These are phyloP conservation scores for Aristolochia contorta DNA, from an alignment of 164 flowering plant species.

Conservation along the genomic window DNA sequence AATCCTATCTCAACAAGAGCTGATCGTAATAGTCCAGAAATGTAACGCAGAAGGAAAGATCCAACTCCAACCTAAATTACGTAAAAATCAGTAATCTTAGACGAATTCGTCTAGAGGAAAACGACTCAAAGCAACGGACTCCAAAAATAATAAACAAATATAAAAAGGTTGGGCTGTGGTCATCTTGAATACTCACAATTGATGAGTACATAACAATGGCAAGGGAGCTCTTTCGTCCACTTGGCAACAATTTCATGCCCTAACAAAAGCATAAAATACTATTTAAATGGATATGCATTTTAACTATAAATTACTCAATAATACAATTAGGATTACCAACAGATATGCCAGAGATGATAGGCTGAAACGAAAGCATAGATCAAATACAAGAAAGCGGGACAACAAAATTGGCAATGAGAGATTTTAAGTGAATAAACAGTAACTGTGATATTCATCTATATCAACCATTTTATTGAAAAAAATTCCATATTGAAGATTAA, in stretches of 20 bases:
- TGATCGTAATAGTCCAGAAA: constrained; percentile 45
- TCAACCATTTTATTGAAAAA: too few relatives aligned
- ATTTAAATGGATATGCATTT: neutral
- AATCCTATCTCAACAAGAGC: constrained; percentile 60
- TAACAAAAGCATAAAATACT: constrained; percentile 15
- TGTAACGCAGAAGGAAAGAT: constrained; percentile 48
- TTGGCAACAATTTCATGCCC: constrained; percentile 98
- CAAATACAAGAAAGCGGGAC: neutral
- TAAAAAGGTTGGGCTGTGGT: too few relatives aligned
- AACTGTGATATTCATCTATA: neutral
- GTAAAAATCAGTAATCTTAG: constrained; percentile 1
- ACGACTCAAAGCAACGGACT: too few relatives aligned
- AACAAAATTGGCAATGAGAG: neutral
- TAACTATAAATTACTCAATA: neutral
- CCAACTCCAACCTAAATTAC: constrained; percentile 68
- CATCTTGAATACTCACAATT: constrained; percentile 34
- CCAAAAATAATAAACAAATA: too few relatives aligned
- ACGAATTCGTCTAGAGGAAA: too few relatives aligned
- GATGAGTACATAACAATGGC: constrained; percentile 65
- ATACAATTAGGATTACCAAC: neutral
- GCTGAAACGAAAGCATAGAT: neutral
- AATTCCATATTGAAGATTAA: too few relatives aligned
- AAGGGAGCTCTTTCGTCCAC: constrained; percentile 70
- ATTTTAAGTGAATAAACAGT: neutral
- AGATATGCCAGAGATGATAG: neutral